Conservation (phyloP, 2,329 filamentous ascomycete species). For the Fusarium sp. region DNA sequence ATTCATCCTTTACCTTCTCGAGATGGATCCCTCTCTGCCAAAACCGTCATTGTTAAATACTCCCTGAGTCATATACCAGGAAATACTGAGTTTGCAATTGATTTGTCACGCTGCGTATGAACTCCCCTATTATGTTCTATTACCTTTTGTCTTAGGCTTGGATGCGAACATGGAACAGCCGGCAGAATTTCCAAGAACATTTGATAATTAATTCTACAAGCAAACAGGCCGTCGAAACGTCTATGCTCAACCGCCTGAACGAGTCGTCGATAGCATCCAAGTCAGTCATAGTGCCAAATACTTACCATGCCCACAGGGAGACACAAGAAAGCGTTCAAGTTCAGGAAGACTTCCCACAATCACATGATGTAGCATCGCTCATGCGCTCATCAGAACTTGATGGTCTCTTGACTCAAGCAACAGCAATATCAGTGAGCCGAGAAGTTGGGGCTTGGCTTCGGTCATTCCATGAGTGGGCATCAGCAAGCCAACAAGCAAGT, state of each 20-base stretch:
- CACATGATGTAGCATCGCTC: neutral
- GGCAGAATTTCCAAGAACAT: too few relatives aligned
- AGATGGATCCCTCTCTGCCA: rapidly evolving
- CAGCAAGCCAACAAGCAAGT: neutral
- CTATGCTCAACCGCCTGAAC: neutral
- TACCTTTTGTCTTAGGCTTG: too few relatives aligned
- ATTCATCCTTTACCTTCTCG: neutral
- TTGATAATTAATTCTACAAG: too few relatives aligned
- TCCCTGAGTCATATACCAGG: neutral
- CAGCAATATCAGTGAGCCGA: neutral
- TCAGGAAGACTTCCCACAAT: neutral
- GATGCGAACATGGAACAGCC: too few relatives aligned
- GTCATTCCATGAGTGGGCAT: neutral
- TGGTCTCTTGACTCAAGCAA: neutral
- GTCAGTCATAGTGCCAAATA: neutral
- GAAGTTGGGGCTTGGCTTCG: neutral
- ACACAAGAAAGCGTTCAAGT: neutral
- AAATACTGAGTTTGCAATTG: neutral
- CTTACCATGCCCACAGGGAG: neutral
- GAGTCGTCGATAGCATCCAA: neutral
- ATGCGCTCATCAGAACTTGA: neutral
- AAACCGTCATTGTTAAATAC: neutral
- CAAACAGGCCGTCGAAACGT: neutral
- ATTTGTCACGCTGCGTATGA: neutral
- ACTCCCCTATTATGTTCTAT: too few relatives aligned